Base-by-base conservation (phyloP, 176 grass and related monocot species). In the Zea luxurians region DNA sequence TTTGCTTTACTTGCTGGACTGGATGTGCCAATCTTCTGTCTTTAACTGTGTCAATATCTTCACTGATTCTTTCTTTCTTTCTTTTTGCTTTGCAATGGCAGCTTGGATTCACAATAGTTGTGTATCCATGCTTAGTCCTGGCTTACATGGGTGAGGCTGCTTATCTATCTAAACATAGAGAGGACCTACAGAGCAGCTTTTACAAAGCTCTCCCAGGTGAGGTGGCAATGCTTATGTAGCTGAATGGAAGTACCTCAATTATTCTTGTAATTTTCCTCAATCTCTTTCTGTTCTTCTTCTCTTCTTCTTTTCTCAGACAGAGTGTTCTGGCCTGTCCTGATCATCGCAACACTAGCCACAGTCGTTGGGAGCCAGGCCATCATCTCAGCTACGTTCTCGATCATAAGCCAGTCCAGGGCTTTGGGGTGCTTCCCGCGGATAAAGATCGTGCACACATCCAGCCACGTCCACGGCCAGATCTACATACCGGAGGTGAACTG, bases 111-210 rank as follows among this genome's bases (percentile, higher is more conserved):
- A 86, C 84, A 64, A 57, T 88, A 66, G 64, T 91, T 69, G 89
- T 97, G 48, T 93, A 97, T 82, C 94, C 91, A 77, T 97, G 91
- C 84, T 83, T 97, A 66, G 87, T 97, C 44, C 73, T 93, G 43
- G 91, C 94, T 55, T 97, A 97, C 78, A 97, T 97, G 94, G 94
- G 94, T 42, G 94, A 97, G 70, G 94, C 94, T 61, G 94, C 93
- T 10, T 97, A 91, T 74, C 78, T 97, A 36, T 97, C 94, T 0
- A 86, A 91, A 70, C 94, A 97, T 66, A 87, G 85, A 74, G 84
- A 93, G 48, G 89, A 97, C 79, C 86, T 97, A 9, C 86, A 91
- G 48, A 89, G 87, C 75, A 97, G 94, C 86, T 97, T 97, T 72
- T 97, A 91, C 77, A 97, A 88, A 89, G 94, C 94, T 68, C 75